Conservation (phyloP, 345 rosid genomes). For the Erucastrum elatum region DNA sequence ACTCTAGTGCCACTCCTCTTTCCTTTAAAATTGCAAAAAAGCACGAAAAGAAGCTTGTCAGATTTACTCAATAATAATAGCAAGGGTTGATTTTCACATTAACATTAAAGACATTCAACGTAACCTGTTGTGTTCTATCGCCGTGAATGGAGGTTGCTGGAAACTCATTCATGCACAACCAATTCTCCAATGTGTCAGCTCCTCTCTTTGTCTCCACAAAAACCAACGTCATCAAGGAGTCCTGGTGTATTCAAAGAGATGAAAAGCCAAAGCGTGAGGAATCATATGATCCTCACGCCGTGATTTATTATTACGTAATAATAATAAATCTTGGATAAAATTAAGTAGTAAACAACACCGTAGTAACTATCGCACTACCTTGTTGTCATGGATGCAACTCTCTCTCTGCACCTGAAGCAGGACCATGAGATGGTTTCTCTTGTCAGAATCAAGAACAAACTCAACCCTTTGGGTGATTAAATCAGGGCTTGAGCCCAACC, state of each 20-base stretch:
- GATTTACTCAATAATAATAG: slow-evolving; percentile 2
- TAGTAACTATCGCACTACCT: slow-evolving; percentile 43
- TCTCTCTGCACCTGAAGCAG: slow-evolving; percentile 92
- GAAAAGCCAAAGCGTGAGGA: neutral
- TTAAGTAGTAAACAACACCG: neutral
- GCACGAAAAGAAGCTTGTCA: slow-evolving; percentile 4
- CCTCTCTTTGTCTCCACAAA: slow-evolving; percentile 98
- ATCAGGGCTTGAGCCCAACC: slow-evolving; percentile 99
- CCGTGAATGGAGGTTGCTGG: slow-evolving; percentile 98
- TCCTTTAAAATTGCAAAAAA: slow-evolving; percentile 52
- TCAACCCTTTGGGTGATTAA: slow-evolving; percentile 93
- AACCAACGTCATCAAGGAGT: slow-evolving; percentile 77
- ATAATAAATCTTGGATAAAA: neutral
- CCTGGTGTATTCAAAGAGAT: slow-evolving; percentile 51
- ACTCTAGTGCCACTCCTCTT: slow-evolving; percentile 86
- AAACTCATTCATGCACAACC: slow-evolving; percentile 83
- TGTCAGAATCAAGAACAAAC: slow-evolving; percentile 86
- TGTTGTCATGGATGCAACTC: slow-evolving; percentile 58
- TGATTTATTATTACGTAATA: too few species aligned
- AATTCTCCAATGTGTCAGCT: slow-evolving; percentile 90
- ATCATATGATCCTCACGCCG: too few species aligned
- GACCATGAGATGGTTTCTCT: slow-evolving; percentile 98
- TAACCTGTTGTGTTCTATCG: slow-evolving; percentile 90
- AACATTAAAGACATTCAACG: neutral
- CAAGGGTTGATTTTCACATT: slow-evolving; percentile 8